A percentile compares a stretch with the other conserved stretches of the same genome.
Conservation (phyloP, 2,329 filamentous ascomycete species). For the Aspergillus japonicus region DNA sequence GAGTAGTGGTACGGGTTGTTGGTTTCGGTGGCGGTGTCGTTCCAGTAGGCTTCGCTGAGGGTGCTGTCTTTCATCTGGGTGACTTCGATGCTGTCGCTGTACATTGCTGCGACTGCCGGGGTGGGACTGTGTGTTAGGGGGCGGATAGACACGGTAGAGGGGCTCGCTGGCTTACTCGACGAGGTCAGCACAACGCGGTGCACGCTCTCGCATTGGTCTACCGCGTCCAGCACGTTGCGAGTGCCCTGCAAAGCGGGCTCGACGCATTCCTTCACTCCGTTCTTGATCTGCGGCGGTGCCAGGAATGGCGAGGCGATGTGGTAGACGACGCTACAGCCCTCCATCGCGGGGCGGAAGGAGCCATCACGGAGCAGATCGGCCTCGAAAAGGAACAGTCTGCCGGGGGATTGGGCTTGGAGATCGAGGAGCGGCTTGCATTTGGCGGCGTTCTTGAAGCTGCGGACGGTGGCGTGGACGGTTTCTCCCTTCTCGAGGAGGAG, state of each 20-base stretch:
- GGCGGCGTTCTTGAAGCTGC: slow-evolving; percentile 14
- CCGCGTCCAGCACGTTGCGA: slow-evolving; percentile 26
- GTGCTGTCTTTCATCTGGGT: slow-evolving; percentile 17
- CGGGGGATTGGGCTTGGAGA: slow-evolving; percentile 17
- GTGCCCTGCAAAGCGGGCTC: slow-evolving; percentile 29
- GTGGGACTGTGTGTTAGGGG: too few species aligned
- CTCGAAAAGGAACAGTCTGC: slow-evolving; percentile 25
- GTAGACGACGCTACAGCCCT: slow-evolving; percentile 32
- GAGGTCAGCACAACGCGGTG: slow-evolving; percentile 29
- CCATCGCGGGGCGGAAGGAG: slow-evolving; percentile 30
- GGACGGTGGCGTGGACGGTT: slow-evolving; percentile 15
- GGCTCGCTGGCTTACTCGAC: slow-evolving; percentile 1
- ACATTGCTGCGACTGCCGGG: slow-evolving; percentile 22
- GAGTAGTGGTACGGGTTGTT: slow-evolving; percentile 29
- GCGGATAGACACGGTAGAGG: too few species aligned
- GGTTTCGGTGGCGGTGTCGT: slow-evolving; percentile 25
- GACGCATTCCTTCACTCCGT: slow-evolving; percentile 26
- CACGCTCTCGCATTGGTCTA: slow-evolving; percentile 23
- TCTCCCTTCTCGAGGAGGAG: slow-evolving; percentile 18
- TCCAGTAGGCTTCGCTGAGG: slow-evolving; percentile 24
- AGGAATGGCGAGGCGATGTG: slow-evolving; percentile 39
- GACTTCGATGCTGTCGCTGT: slow-evolving; percentile 27
- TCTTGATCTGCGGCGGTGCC: slow-evolving; percentile 24
- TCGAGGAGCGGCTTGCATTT: slow-evolving; percentile 20
- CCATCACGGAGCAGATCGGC: slow-evolving; percentile 29